These are phyloP conservation scores for Pseudogymnoascus sp. DNA, from an alignment of 2,329 filamentous ascomycete genomes.

Conservation along the genomic window DNA sequence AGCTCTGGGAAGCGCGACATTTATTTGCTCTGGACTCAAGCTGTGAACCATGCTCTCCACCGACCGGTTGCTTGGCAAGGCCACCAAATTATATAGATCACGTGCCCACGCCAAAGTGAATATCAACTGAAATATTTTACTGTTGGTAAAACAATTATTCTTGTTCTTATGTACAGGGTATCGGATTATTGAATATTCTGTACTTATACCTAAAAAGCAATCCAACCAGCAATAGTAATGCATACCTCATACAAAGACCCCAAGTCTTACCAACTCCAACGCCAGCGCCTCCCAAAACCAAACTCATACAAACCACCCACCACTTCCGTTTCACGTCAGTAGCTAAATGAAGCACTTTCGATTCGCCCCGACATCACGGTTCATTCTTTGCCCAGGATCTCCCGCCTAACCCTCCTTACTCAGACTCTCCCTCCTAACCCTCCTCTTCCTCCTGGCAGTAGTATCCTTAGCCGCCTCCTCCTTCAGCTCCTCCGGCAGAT, in stretches of 20 bases:
- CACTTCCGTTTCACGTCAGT: conserved; percentile 2
- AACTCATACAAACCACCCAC: neutral
- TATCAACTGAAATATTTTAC: neutral
- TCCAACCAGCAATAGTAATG: conserved; percentile 1
- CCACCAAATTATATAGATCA: neutral
- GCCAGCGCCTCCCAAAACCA: conserved; percentile 2
- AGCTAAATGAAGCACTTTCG: conserved; percentile 31
- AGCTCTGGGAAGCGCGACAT: conserved; percentile 1
- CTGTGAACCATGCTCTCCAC: conserved; percentile 1
- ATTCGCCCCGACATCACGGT: conserved; percentile 19
- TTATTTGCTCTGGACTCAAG: conserved; percentile 5
- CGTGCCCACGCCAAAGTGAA: neutral
- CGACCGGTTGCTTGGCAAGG: neutral
- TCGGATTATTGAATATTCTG: neutral
- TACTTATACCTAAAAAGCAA: neutral
- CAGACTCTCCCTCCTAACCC: conserved; percentile 20
- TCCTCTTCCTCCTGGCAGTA: conserved; percentile 54
- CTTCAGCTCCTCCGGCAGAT: conserved; percentile 50
- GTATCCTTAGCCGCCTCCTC: conserved; percentile 44
- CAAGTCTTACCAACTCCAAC: conserved; percentile 14
- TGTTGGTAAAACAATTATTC: neutral
- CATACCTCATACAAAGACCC: conserved; percentile 9
- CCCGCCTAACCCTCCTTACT: conserved; percentile 32
- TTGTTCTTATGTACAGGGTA: conserved; percentile 6
- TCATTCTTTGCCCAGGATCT: conserved; percentile 16